Evolutionary conservation across 1,284 basidiomycete species (phyloP).

Genomic region (Microbotryum lychnidis-dioicae): DNA sequence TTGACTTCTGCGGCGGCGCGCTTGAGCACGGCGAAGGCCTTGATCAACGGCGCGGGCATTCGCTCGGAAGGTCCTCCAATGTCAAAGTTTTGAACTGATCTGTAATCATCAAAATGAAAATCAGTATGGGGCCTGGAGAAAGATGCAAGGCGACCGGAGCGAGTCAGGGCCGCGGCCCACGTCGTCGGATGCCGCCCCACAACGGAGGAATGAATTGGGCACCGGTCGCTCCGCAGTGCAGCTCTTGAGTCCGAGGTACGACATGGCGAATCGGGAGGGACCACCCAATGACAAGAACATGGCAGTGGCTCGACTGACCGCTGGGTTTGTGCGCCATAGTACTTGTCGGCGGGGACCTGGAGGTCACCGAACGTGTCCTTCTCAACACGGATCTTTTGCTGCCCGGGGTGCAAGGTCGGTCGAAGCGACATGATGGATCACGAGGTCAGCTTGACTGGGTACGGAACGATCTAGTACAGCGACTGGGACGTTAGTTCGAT

Average conservation of each 20-base stretch:
- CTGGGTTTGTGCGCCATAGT: slow-evolving; percentile 99
- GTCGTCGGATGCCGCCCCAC: too few relatives aligned
- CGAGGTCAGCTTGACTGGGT: background rate
- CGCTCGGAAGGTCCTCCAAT: slow-evolving; percentile 91
- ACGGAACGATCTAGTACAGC: background rate
- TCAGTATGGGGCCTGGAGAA: too few relatives aligned
- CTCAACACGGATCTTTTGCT: slow-evolving; percentile 45
- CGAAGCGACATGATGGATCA: slow-evolving; percentile 12
- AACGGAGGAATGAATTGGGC: too few relatives aligned
- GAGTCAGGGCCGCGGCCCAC: too few relatives aligned
- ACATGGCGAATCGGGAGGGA: too few relatives aligned
- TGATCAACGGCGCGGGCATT: slow-evolving; percentile 87
- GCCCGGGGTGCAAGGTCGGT: slow-evolving; percentile 20
- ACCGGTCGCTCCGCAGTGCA: too few relatives aligned
- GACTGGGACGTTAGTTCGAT: too few relatives aligned
- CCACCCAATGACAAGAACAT: too few relatives aligned
- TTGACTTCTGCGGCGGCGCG: slow-evolving; percentile 95
- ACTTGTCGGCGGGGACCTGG: slow-evolving; percentile 84
- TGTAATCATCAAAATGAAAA: slow-evolving; percentile 35
- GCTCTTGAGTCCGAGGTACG: too few relatives aligned
- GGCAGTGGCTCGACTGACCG: slow-evolving; percentile 48
- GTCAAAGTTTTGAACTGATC: slow-evolving; percentile 95
- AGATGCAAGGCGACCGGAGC: too few relatives aligned
- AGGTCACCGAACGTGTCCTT: slow-evolving; percentile 87
- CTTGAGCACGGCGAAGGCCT: slow-evolving; percentile 96